Conservation (phyloP, 2,329 filamentous ascomycete species). For the Metarhizium rileyi region DNA sequence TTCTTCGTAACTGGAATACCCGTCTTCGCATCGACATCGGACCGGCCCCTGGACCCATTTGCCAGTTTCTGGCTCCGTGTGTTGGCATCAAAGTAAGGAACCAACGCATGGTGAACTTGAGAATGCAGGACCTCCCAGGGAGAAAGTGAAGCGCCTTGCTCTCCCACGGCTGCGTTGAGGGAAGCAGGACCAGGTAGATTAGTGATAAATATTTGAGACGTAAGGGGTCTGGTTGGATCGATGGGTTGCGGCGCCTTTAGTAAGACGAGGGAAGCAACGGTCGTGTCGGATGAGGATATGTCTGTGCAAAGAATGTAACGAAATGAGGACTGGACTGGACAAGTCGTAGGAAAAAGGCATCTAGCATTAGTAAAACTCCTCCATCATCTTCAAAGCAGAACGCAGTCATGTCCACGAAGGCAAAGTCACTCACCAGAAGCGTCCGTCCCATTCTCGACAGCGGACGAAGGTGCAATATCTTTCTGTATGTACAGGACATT, state of each 20-base stretch:
- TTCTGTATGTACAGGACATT: constrained; percentile 87
- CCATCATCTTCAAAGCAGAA: neutral
- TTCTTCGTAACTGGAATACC: constrained; percentile 97
- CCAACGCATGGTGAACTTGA: constrained; percentile 80
- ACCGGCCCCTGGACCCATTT: constrained; percentile 58
- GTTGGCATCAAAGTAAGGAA: constrained; percentile 95
- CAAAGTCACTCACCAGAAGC: constrained; percentile 30
- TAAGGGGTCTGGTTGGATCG: constrained; percentile 71
- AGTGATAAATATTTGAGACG: constrained; percentile 83
- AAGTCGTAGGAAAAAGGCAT: constrained; percentile 7
- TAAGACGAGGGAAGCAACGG: constrained; percentile 75
- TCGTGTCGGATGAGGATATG: constrained; percentile 69
- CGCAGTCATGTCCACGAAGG: neutral
- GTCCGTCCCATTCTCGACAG: constrained; percentile 38
- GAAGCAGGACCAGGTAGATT: constrained; percentile 78
- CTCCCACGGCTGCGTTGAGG: constrained; percentile 53
- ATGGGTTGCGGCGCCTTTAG: constrained; percentile 85
- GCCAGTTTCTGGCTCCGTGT: constrained; percentile 68
- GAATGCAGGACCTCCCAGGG: constrained; percentile 91
- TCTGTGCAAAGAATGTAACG: constrained; percentile 75
- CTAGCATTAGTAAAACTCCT: neutral
- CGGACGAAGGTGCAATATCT: constrained; percentile 50
- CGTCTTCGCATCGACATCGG: constrained; percentile 83
- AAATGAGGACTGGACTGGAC: constrained; percentile 43
- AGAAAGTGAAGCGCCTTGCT: constrained; percentile 64